Conservation (phyloP, 2,329 filamentous ascomycete species). For the Paramyrothecium sp. region DNA sequence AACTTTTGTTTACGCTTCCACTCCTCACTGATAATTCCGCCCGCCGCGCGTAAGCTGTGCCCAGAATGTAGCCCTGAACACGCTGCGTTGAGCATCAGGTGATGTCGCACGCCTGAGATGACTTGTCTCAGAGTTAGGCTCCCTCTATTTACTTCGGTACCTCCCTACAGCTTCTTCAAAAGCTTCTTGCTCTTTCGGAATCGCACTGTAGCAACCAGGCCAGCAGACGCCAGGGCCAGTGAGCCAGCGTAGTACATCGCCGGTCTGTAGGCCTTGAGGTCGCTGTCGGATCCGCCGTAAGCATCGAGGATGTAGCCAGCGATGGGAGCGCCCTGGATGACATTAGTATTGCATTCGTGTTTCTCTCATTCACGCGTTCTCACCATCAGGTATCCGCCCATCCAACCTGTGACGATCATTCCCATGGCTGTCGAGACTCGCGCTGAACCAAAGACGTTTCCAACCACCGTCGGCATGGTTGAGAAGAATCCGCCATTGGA, state of each 20-base stretch:
- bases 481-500: slow-evolving; percentile 64
- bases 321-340: slow-evolving; percentile 50
- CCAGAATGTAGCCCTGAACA: no score
- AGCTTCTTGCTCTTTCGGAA: slow-evolving; percentile 36
- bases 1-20: no score
- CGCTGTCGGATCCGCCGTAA: slow-evolving; percentile 44
- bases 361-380: no score
- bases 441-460: slow-evolving; percentile 55
- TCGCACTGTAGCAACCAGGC: slow-evolving; percentile 38
- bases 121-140: neutral
- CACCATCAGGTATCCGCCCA: slow-evolving; percentile 20
- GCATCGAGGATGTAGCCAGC: slow-evolving; percentile 56
- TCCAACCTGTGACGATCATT: slow-evolving; percentile 1
- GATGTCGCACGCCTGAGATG: neutral
- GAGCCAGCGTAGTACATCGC: slow-evolving; percentile 60
- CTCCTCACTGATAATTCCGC: no score
- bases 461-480: slow-evolving; percentile 61
- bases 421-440: slow-evolving; percentile 18
- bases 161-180: slow-evolving; percentile 22
- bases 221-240: slow-evolving; percentile 42
- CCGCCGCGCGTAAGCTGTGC: no score
- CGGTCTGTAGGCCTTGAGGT: slow-evolving; percentile 50
- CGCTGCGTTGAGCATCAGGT: neutral
- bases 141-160: neutral
- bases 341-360: neutral